A percentile compares a stretch with the other conserved stretches of the same genome.
Conservation (phyloP, 805 yeast genomes). For the Sugiyamaella floridensis region DNA sequence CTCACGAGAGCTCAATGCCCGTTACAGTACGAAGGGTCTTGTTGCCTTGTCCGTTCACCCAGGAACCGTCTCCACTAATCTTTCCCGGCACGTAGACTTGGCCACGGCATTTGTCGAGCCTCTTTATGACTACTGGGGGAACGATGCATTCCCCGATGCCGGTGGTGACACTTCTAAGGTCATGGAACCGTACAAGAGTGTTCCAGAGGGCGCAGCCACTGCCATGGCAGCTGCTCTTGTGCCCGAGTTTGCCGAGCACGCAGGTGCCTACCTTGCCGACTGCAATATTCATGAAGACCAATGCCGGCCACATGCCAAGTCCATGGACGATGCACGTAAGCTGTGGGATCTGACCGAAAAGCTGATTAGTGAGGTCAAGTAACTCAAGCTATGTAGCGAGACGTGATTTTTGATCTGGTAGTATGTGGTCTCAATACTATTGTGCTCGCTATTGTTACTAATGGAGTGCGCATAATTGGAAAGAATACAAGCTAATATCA, state of each 20-base stretch:
- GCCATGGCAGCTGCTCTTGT: conserved; percentile 6
- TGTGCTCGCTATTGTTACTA: too few species aligned
- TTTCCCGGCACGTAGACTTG: conserved; percentile 5
- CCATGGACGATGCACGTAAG: conserved; percentile 1
- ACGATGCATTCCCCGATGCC: background rate
- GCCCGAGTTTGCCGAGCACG: background rate
- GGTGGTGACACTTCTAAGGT: background rate
- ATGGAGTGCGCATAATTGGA: too few species aligned
- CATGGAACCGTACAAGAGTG: background rate
- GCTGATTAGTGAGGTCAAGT: conserved; percentile 1
- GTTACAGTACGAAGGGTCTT: conserved; percentile 3
- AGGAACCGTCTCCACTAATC: conserved; percentile 6
- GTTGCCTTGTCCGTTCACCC: conserved; percentile 5
- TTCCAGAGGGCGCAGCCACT: conserved; percentile 7
- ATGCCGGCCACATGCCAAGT: conserved; percentile 4
- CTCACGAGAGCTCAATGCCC: conserved; percentile 1
- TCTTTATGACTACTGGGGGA: conserved; percentile 1
- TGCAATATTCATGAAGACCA: conserved; percentile 7
- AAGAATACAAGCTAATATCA: too few species aligned
- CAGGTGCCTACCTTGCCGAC: conserved; percentile 6
- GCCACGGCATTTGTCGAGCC: background rate
- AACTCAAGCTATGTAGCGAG: too few species aligned
- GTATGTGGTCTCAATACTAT: too few species aligned
- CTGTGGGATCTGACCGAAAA: conserved; percentile 9
- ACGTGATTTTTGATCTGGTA: too few species aligned